Conservation (phyloP, 805 yeast species). For the Kregervanrija delftensis region DNA sequence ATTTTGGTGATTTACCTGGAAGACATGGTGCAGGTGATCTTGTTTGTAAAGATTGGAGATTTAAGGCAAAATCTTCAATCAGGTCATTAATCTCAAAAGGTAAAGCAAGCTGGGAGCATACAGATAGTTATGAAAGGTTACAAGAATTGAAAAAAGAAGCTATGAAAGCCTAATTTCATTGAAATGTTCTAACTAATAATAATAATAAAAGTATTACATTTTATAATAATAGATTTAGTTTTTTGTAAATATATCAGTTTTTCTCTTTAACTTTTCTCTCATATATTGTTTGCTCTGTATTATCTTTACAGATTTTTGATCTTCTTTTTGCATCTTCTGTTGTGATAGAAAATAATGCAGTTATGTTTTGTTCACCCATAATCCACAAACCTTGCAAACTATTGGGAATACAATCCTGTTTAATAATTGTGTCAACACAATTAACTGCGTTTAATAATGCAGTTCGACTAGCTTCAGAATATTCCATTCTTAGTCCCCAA, state of each 20-base stretch:
- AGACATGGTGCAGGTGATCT: constrained; percentile 71
- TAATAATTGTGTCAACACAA: constrained; percentile 14
- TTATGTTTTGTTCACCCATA: no score
- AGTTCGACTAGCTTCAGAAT: constrained; percentile 28
- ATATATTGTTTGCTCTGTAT: neutral
- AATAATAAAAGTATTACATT: neutral
- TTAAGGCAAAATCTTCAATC: constrained; percentile 67
- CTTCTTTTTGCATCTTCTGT: no score
- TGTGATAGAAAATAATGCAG: no score
- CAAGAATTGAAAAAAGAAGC: constrained; percentile 43
- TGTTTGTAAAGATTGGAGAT: constrained; percentile 92
- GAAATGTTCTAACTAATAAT: neutral
- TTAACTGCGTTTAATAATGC: constrained; percentile 21
- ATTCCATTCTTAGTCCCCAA: constrained; percentile 34
- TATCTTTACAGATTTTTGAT: neutral
- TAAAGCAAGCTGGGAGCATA: constrained; percentile 68
- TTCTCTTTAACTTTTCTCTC: neutral
- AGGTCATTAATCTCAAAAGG: constrained; percentile 77
- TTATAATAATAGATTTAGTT: neutral
- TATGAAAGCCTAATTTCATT: constrained; percentile 7
- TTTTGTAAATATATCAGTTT: neutral
- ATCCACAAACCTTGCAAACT: no score
- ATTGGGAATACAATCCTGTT: neutral
- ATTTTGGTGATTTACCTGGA: constrained; percentile 80
- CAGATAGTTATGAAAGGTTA: constrained; percentile 68